These are phyloP conservation scores for Kwoniella sp. DNA, from an alignment of 768 basidiomycete species.

Conservation along the genomic window DNA sequence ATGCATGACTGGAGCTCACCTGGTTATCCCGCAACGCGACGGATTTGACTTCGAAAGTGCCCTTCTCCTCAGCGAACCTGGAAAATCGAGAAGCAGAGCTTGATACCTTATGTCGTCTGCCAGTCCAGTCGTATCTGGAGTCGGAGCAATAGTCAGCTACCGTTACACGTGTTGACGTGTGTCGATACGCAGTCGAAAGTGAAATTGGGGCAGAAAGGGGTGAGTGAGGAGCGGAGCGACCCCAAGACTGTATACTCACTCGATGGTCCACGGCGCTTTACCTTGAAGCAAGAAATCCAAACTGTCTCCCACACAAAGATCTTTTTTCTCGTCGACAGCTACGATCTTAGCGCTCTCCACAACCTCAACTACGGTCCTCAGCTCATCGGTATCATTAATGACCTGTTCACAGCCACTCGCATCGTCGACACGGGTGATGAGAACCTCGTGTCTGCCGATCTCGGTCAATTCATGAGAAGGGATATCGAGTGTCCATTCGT, in stretches of 20 bases:
- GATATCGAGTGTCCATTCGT: slow-evolving; percentile 71
- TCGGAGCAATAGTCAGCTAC: neutral
- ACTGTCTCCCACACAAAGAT: slow-evolving; percentile 87
- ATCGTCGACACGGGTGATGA: slow-evolving; percentile 76
- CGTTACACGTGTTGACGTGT: too few relatives aligned
- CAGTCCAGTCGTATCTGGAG: slow-evolving; percentile 75
- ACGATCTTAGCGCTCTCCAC: slow-evolving; percentile 92
- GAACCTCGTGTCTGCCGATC: slow-evolving; percentile 77
- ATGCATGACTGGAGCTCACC: slow-evolving; percentile 59
- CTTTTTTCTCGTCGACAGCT: slow-evolving; percentile 72
- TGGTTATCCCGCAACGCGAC: slow-evolving; percentile 88
- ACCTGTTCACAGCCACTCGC: slow-evolving; percentile 75
- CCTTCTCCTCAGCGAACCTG: slow-evolving; percentile 76
- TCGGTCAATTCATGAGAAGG: slow-evolving; percentile 71
- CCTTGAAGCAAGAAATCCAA: slow-evolving; percentile 93
- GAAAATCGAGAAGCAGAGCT: slow-evolving; percentile 81
- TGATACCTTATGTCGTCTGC: slow-evolving; percentile 71
- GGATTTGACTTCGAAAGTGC: slow-evolving; percentile 80
- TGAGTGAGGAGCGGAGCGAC: too few relatives aligned
- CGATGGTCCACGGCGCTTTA: slow-evolving; percentile 86
- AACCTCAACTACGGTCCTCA: slow-evolving; percentile 68
- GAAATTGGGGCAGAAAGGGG: neutral
- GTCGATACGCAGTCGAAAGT: neutral
- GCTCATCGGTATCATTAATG: slow-evolving; percentile 62
- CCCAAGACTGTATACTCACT: too few relatives aligned